These are phyloP conservation scores for Neopestalotiopsis clavispora DNA, from an alignment of 2,329 filamentous ascomycete genomes.

Conservation along the genomic window DNA sequence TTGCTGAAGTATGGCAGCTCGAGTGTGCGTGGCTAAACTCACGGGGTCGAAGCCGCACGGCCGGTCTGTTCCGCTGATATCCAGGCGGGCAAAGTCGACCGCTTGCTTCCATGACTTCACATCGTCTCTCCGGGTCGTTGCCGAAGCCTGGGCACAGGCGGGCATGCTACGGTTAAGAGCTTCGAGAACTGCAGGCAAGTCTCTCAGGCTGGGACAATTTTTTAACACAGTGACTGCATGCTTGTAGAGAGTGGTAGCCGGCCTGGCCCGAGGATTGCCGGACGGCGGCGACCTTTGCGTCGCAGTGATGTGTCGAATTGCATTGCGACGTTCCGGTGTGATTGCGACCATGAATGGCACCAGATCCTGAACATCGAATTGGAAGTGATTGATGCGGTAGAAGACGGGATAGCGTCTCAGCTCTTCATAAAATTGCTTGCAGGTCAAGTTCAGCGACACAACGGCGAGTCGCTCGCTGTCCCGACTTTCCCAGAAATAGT, in stretches of 20 bases:
- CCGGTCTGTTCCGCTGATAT: slow-evolving; percentile 8
- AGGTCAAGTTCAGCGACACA: slow-evolving; percentile 11
- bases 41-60: not conserved
- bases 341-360: slow-evolving; percentile 16
- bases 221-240: not conserved
- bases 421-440: slow-evolving; percentile 19
- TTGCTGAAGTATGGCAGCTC: not conserved
- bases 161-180: not conserved
- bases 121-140: not conserved
- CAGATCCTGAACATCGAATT: slow-evolving; percentile 7
- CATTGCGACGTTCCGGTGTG: slow-evolving; percentile 19
- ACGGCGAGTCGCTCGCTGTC: slow-evolving; percentile 10
- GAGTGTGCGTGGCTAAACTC: not conserved
- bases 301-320: slow-evolving; percentile 15
- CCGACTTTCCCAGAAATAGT: slow-evolving; percentile 4
- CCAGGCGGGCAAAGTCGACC: slow-evolving; percentile 1
- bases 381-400: slow-evolving; percentile 20
- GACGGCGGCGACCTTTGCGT: not conserved
- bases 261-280: not conserved
- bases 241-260: not conserved
- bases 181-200: not conserved
- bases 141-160: not conserved
- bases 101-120: not conserved
- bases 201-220: not conserved
- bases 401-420: slow-evolving; percentile 18